Percentiles rank a stretch among this genome's conserved stretches.
Evolutionary conservation across 2,329 filamentous ascomycete genomes (phyloP).

Genomic region (Pestalotiopsis sp.): DNA sequence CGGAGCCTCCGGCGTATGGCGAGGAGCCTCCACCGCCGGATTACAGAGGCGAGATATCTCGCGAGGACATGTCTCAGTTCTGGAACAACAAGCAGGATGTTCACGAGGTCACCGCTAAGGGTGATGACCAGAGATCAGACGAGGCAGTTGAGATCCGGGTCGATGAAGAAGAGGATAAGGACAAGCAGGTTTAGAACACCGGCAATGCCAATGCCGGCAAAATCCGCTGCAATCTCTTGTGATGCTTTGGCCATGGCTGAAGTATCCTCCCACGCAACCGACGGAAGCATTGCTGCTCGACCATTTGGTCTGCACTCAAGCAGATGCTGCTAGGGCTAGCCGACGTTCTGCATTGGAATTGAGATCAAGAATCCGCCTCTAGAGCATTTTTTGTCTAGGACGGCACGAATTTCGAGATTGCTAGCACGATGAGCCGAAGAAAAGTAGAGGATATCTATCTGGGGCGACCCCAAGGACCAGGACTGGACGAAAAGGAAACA

Average conservation of each 20-base stretch:
- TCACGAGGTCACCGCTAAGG: constrained; percentile 41
- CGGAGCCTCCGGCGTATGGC: constrained; percentile 22
- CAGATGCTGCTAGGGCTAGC: too few species aligned
- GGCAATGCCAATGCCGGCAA: background rate
- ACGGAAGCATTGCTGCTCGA: too few species aligned
- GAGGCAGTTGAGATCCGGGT: constrained; percentile 55
- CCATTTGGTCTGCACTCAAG: too few species aligned
- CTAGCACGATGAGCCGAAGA: background rate
- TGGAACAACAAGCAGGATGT: constrained; percentile 40
- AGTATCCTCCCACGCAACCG: too few species aligned
- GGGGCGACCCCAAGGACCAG: background rate
- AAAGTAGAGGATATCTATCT: background rate
- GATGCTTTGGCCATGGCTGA: background rate
- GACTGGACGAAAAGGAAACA: background rate
- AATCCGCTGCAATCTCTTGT: background rate
- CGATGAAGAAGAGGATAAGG: constrained; percentile 40
- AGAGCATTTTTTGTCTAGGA: background rate
- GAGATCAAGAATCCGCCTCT: background rate
- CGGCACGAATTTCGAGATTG: background rate
- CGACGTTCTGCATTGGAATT: too few species aligned
- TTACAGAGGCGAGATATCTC: constrained; percentile 18
- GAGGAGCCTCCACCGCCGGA: constrained; percentile 19
- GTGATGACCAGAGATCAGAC: constrained; percentile 40
- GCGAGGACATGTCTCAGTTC: constrained; percentile 34
- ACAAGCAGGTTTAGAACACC: background rate